Conservation (phyloP, 140 eudicot species). For the Ambrosia hybrid region DNA sequence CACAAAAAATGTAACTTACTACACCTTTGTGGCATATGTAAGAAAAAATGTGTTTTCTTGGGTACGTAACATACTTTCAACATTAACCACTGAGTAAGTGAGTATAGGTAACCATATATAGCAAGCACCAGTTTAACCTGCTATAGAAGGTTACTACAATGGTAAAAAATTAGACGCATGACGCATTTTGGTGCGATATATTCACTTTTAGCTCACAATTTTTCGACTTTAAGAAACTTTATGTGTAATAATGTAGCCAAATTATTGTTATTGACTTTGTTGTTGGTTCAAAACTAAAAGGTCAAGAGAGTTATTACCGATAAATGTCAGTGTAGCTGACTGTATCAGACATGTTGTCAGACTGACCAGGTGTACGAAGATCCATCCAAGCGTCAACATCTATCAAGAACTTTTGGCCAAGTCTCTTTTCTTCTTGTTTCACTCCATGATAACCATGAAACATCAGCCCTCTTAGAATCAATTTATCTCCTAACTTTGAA, state of each 20-base stretch:
- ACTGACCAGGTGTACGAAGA: constrained; percentile 70
- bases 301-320: constrained; percentile 32
- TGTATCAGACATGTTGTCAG: constrained; percentile 72
- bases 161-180: neutral
- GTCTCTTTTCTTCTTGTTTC: constrained; percentile 70
- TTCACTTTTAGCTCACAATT: neutral
- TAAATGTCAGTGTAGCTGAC: constrained; percentile 83
- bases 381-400: constrained; percentile 97
- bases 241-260: constrained; percentile 1
- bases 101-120: neutral
- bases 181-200: neutral
- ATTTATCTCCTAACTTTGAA: constrained; percentile 53
- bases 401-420: constrained; percentile 80
- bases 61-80: too few relatives aligned
- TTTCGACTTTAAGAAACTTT: neutral
- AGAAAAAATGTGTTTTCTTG: too few relatives aligned
- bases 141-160: neutral
- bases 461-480: constrained; percentile 69
- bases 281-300: neutral
- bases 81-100: neutral
- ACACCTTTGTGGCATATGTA: too few relatives aligned
- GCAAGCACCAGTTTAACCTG: neutral
- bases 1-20: too few relatives aligned
- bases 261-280: neutral
- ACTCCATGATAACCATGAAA: constrained; percentile 93